Conservation (phyloP, 257 asterid species). For the Haberlea rhodopensis region DNA sequence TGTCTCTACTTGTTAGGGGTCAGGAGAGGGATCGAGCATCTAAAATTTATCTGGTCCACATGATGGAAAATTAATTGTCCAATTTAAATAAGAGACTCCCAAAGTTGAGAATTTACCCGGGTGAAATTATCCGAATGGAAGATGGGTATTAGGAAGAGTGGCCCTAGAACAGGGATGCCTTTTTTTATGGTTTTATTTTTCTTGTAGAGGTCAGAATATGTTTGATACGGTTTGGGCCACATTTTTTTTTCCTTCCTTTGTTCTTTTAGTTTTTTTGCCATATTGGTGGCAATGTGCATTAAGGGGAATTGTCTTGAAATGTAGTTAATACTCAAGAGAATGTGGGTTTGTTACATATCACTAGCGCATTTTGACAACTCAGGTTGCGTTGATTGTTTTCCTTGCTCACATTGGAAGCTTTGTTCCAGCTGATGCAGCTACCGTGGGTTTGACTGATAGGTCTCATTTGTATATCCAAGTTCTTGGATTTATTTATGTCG, state of each 20-base stretch:
- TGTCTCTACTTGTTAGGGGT: conserved; percentile 10
- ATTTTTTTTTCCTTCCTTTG: conserved; percentile 2
- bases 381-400: conserved; percentile 96
- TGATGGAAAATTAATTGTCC: conserved; percentile 6
- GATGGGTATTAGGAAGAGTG: conserved; percentile 11
- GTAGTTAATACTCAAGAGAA: conserved; percentile 3
- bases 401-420: conserved; percentile 96
- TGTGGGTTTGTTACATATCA: neutral
- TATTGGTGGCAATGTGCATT: too few species aligned
- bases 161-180: conserved; percentile 12
- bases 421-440: conserved; percentile 97
- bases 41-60: conserved; percentile 12
- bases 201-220: conserved; percentile 8
- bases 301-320: too few species aligned
- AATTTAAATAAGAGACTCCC: conserved; percentile 11
- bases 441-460: conserved; percentile 98
- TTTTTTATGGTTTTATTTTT: neutral
- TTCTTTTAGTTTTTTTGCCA: too few species aligned
- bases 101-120: conserved; percentile 2
- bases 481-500: conserved; percentile 14
- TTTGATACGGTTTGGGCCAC: neutral
- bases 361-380: conserved; percentile 28
- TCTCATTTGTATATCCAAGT: conserved; percentile 26
- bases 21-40: conserved; percentile 6
- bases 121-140: neutral